Evolutionary conservation across 1,284 basidiomycete species (phyloP).

Genomic region (Earliella scabrosa): DNA sequence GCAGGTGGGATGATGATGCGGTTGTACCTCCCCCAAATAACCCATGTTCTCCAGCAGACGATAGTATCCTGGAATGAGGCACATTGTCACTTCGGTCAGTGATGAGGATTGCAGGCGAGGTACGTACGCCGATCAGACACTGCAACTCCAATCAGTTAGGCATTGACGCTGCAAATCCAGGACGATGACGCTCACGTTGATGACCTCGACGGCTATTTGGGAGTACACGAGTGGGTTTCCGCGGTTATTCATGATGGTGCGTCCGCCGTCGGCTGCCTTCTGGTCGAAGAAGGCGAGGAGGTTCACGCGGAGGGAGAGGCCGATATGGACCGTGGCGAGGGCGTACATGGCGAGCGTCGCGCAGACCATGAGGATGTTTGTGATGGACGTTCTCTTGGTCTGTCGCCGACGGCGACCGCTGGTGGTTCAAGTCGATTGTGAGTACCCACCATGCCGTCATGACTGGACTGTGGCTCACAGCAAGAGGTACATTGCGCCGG

Average conservation of each 20-base stretch:
- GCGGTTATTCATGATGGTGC: background rate
- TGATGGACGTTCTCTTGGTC: background rate
- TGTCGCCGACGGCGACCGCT: background rate
- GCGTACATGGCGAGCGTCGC: slow-evolving; percentile 6
- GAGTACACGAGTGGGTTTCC: background rate
- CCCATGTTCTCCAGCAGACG: slow-evolving; percentile 7
- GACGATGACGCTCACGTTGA: slow-evolving; percentile 1
- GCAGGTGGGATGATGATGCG: background rate
- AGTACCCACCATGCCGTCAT: no score
- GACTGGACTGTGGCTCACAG: no score
- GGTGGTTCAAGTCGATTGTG: no score
- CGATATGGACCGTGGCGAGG: slow-evolving; percentile 1
- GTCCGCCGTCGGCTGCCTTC: background rate
- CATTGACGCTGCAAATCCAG: background rate
- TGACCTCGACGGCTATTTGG: slow-evolving; percentile 4
- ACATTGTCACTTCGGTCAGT: no score
- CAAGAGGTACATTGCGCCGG: slow-evolving; percentile 3
- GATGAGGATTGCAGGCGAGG: background rate
- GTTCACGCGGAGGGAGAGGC: background rate
- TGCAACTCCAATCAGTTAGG: background rate
- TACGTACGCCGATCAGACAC: background rate
- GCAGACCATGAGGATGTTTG: background rate
- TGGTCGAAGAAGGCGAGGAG: slow-evolving; percentile 11
- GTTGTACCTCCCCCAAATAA: background rate
- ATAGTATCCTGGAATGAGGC: slow-evolving; percentile 7